A percentile compares a stretch with the other conserved stretches of the same genome.
These are phyloP conservation scores for Kodamaea fukazawae DNA, from an alignment of 805 yeast genomes.

Conservation along the genomic window DNA sequence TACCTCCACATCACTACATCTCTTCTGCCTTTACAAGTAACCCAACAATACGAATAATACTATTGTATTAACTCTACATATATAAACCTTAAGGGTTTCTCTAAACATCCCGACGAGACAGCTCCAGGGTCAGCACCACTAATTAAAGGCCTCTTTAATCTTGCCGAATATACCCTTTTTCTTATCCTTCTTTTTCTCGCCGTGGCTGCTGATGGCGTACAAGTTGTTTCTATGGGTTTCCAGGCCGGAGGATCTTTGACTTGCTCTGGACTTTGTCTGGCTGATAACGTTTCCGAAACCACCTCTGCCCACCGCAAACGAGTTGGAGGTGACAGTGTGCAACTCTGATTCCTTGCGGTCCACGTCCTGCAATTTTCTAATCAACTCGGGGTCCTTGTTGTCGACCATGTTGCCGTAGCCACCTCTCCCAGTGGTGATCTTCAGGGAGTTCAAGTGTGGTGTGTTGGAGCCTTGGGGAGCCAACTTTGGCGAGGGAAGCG, in stretches of 20 bases:
- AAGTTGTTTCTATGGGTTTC: constrained; percentile 18
- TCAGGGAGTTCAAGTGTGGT: constrained; percentile 54
- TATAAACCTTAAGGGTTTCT: too few species aligned
- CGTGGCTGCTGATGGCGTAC: constrained; percentile 36
- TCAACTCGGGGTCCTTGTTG: constrained; percentile 55
- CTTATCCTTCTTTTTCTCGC: constrained; percentile 23
- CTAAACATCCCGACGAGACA: too few species aligned
- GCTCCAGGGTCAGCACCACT: not conserved
- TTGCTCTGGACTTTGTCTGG: constrained; percentile 25
- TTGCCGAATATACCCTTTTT: constrained; percentile 41
- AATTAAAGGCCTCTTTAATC: constrained; percentile 42
- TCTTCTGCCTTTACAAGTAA: too few species aligned
- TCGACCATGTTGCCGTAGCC: constrained; percentile 75
- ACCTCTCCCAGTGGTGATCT: constrained; percentile 72
- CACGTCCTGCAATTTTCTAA: constrained; percentile 67
- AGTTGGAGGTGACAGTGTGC: constrained; percentile 43
- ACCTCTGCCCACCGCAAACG: constrained; percentile 59
- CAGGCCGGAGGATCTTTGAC: constrained; percentile 17
- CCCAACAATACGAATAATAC: too few species aligned
- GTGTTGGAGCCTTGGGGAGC: constrained; percentile 60
- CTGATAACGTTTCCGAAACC: constrained; percentile 61
- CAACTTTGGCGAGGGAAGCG: constrained; percentile 51
- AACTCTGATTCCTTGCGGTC: constrained; percentile 41
- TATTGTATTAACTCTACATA: too few species aligned
- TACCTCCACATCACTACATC: too few species aligned